Percentiles rank a stretch among this genome's conserved stretches.
These are phyloP conservation scores for Salix exigua DNA, from an alignment of 345 rosid species.

Conservation along the genomic window DNA sequence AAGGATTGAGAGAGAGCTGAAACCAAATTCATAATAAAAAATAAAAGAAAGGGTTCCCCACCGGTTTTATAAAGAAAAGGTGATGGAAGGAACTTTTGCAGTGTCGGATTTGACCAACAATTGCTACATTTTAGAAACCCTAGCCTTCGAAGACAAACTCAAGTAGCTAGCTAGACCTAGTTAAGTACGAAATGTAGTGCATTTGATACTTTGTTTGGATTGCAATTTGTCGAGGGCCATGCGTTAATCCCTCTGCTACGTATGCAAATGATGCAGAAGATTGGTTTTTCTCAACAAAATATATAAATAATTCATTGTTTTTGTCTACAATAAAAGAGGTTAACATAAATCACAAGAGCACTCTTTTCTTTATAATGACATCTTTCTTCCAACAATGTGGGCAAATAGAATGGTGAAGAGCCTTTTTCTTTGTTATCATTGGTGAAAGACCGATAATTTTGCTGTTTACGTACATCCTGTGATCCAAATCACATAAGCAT, in stretches of 20 bases:
- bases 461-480: neutral
- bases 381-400: neutral
- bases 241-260: neutral
- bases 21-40: neutral
- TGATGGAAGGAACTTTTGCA: slow-evolving; percentile 29
- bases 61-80: slow-evolving; percentile 32
- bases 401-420: neutral
- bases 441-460: neutral
- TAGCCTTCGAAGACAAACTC: slow-evolving; percentile 14
- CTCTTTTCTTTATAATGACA: too few species aligned
- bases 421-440: neutral
- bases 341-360: too few species aligned
- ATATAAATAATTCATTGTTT: neutral
- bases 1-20: slow-evolving; percentile 36
- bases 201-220: too few species aligned
- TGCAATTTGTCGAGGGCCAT: neutral
- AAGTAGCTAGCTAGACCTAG: neutral
- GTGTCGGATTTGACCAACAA: slow-evolving; percentile 32
- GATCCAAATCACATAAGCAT: neutral
- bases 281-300: neutral
- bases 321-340: neutral
- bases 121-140: slow-evolving; percentile 13
- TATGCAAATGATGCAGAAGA: neutral
- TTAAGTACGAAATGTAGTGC: neutral
- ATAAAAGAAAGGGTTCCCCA: slow-evolving; percentile 17